A percentile compares a stretch with the other conserved stretches of the same genome.
phyloP scores from a whole-genome alignment of 176 grass and related monocot genomes.

The Cocos nucifera region DNA sequence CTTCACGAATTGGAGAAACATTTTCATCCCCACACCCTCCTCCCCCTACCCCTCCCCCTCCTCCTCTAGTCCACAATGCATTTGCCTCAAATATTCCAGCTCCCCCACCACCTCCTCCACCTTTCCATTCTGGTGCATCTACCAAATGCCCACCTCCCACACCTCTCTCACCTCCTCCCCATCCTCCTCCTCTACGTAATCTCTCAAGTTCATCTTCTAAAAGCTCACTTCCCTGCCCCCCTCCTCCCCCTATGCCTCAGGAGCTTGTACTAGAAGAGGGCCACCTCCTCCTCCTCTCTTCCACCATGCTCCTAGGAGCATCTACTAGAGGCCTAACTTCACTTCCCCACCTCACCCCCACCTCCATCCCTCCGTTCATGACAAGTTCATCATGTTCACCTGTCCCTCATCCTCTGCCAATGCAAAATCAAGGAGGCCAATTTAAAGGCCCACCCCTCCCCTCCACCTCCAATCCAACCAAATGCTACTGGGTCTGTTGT shows the following conservation, averaged over 20 bases:
- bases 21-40: too few species aligned
- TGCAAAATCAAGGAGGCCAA: neutral
- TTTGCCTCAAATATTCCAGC: too few species aligned
- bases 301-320: neutral
- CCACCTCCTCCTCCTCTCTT: neutral
- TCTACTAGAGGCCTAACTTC: neutral
- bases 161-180: slow-evolving; percentile 33
- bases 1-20: too few species aligned
- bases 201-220: slow-evolving; percentile 7
- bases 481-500: neutral
- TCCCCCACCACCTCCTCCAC: slow-evolving; percentile 18
- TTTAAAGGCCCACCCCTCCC: slow-evolving; percentile 16
- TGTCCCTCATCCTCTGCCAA: slow-evolving; percentile 8
- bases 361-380: neutral
- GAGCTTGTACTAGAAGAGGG: too few species aligned
- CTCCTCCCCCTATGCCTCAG: neutral
- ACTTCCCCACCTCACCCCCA: slow-evolving; percentile 8
- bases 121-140: neutral
- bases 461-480: slow-evolving; percentile 6
- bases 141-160: neutral
- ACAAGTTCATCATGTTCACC: too few species aligned
- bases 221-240: neutral
- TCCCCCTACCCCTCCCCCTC: too few species aligned
- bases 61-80: too few species aligned
- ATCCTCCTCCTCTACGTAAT: slow-evolving; percentile 25